Evolutionary conservation across 495 filamentous ascomycete species (phyloP).

Genomic region (Thermochaetoides thermophila): DNA sequence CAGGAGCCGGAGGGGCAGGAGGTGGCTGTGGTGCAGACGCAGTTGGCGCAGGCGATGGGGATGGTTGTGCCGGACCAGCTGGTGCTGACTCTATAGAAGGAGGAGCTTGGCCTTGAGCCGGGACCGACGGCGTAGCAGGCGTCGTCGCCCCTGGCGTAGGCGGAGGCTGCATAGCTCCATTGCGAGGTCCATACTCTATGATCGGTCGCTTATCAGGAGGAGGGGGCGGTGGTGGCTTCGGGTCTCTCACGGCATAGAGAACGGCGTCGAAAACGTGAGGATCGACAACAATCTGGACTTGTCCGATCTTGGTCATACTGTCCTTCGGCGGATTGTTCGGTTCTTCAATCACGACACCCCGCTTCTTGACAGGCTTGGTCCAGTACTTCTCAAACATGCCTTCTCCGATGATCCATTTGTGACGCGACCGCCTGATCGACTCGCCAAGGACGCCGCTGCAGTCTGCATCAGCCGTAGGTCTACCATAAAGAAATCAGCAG

Average conservation of each 20-base stretch:
- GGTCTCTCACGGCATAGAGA: slow-evolving; percentile 73
- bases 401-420: slow-evolving; percentile 79
- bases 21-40: background rate
- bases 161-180: slow-evolving; percentile 42
- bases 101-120: too few species aligned
- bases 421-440: slow-evolving; percentile 70
- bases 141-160: slow-evolving; percentile 26
- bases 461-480: too few species aligned
- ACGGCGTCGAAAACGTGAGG: slow-evolving; percentile 83
- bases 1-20: too few species aligned
- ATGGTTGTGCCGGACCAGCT: slow-evolving; percentile 1
- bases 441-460: slow-evolving; percentile 70
- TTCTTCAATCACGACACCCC: slow-evolving; percentile 53
- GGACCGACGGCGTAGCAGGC: slow-evolving; percentile 8
- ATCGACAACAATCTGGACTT: slow-evolving; percentile 68
- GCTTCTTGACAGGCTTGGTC: slow-evolving; percentile 76
- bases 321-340: slow-evolving; percentile 70
- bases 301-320: slow-evolving; percentile 71
- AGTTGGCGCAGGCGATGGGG: slow-evolving; percentile 1
- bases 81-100: too few species aligned
- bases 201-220: slow-evolving; percentile 40
- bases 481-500: too few species aligned
- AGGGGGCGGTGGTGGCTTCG: slow-evolving; percentile 26
- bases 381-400: slow-evolving; percentile 88
- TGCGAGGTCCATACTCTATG: slow-evolving; percentile 55